Evolutionary conservation across 2,329 filamentous ascomycete species (phyloP).

Genomic region (Ilyonectria sp.): DNA sequence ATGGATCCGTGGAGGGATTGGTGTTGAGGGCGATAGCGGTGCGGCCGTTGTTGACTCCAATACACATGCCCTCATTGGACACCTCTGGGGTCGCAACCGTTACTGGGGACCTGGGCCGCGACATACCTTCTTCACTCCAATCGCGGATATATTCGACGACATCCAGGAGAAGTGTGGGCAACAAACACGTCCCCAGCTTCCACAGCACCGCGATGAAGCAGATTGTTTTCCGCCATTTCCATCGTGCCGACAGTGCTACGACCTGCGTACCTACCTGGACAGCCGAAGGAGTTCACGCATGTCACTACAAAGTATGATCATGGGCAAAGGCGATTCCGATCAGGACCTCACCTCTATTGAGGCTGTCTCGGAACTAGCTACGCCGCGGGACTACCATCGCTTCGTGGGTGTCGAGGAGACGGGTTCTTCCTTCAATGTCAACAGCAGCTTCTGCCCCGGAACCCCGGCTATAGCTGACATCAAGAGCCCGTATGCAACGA

Average conservation of each 20-base stretch:
- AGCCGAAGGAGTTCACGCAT: slow-evolving; percentile 59
- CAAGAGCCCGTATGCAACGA: slow-evolving; percentile 57
- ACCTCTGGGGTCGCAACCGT: slow-evolving; percentile 61
- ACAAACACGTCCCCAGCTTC: slow-evolving; percentile 56
- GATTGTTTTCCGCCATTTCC: slow-evolving; percentile 59
- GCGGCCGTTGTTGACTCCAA: slow-evolving; percentile 60
- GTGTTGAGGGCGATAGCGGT: slow-evolving; percentile 62
- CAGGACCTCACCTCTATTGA: slow-evolving; percentile 58
- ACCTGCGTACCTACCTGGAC: slow-evolving; percentile 57
- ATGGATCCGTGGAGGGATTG: slow-evolving; percentile 63
- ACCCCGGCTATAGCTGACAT: slow-evolving; percentile 54
- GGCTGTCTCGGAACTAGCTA: slow-evolving; percentile 59
- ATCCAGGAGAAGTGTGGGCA: slow-evolving; percentile 62
- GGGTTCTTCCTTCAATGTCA: slow-evolving; percentile 52
- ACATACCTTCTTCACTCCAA: slow-evolving; percentile 60
- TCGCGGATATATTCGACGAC: slow-evolving; percentile 61
- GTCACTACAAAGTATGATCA: slow-evolving; percentile 61
- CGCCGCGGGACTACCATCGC: slow-evolving; percentile 56
- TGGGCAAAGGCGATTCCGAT: slow-evolving; percentile 53
- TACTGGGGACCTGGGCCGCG: slow-evolving; percentile 60
- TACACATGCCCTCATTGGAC: slow-evolving; percentile 57
- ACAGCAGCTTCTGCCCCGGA: slow-evolving; percentile 40
- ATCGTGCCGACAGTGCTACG: slow-evolving; percentile 59
- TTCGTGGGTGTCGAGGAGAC: slow-evolving; percentile 54
- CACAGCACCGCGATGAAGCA: slow-evolving; percentile 58